Conservation (phyloP, 2,329 filamentous ascomycete species). For the Neopestalotiopsis sp. region DNA sequence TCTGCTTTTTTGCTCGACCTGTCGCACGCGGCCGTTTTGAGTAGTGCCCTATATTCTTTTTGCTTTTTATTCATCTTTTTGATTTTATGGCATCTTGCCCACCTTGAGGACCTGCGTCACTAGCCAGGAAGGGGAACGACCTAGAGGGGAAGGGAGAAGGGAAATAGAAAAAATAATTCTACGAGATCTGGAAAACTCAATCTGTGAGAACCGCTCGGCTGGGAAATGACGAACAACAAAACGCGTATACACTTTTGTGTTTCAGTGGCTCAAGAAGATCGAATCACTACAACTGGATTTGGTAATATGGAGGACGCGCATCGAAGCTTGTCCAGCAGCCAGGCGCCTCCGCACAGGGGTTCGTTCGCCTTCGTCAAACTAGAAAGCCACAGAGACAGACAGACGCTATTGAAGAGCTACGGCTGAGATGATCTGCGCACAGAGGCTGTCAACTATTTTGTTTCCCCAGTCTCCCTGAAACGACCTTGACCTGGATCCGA, state of each 20-base stretch:
- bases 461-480: background rate
- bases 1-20: background rate
- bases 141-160: too few species aligned
- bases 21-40: background rate
- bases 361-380: too few species aligned
- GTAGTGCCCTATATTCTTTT: background rate
- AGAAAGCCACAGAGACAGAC: background rate
- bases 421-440: background rate
- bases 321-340: background rate
- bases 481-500: background rate
- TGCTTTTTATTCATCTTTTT: background rate
- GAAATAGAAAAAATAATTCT: background rate
- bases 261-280: background rate
- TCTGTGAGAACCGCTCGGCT: slow-evolving; percentile 4
- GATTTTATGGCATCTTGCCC: background rate
- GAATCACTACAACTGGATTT: background rate
- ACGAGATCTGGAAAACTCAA: slow-evolving; percentile 5
- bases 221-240: slow-evolving; percentile 7
- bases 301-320: background rate
- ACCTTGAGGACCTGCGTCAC: too few species aligned
- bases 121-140: too few species aligned
- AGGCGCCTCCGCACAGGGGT: background rate
- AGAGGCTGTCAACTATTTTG: background rate
- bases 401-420: background rate
- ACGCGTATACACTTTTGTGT: background rate